Evolutionary conservation across 1,284 basidiomycete species (phyloP).

Genomic region (Moesziomyces antarcticus): DNA sequence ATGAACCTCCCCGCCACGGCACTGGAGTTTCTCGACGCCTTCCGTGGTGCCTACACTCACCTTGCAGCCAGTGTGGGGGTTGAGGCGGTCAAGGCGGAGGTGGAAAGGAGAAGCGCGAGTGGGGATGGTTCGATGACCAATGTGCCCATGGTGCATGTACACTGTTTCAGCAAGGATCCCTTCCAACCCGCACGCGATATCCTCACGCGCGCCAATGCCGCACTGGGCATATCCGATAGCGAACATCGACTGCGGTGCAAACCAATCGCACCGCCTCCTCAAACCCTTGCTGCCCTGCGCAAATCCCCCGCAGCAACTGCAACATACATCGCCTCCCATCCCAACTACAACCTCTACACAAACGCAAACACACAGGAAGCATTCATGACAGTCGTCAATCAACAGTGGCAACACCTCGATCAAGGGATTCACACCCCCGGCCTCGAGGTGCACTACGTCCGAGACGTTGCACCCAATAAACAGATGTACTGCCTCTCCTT

Average conservation of each 20-base stretch:
- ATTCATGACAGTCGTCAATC: conserved; percentile 8
- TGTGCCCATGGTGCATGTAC: conserved; percentile 86
- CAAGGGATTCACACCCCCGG: conserved; percentile 1
- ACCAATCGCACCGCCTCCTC: conserved; percentile 31
- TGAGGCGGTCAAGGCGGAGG: conserved; percentile 50
- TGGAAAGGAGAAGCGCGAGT: conserved; percentile 12
- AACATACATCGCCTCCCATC: conserved; percentile 22
- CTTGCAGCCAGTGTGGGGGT: conserved; percentile 69
- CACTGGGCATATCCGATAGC: conserved; percentile 27
- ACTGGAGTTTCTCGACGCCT: conserved; percentile 88
- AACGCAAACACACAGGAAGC: neutral
- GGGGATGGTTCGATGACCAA: conserved; percentile 68
- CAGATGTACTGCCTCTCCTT: conserved; percentile 99
- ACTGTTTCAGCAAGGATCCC: conserved; percentile 90
- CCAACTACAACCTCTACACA: conserved; percentile 14
- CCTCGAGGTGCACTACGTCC: conserved; percentile 78
- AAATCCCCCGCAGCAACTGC: conserved; percentile 8
- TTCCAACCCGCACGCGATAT: conserved; percentile 57
- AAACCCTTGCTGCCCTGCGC: conserved; percentile 30
- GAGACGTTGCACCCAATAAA: conserved; percentile 94
- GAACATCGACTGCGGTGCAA: conserved; percentile 3
- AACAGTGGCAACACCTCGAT: conserved; percentile 13
- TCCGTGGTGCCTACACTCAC: conserved; percentile 76
- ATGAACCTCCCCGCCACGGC: conserved; percentile 98
- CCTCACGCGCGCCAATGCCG: conserved; percentile 51